phyloP scores from a whole-genome alignment of 2,329 filamentous ascomycete species.

The Camillea tinctor region DNA sequence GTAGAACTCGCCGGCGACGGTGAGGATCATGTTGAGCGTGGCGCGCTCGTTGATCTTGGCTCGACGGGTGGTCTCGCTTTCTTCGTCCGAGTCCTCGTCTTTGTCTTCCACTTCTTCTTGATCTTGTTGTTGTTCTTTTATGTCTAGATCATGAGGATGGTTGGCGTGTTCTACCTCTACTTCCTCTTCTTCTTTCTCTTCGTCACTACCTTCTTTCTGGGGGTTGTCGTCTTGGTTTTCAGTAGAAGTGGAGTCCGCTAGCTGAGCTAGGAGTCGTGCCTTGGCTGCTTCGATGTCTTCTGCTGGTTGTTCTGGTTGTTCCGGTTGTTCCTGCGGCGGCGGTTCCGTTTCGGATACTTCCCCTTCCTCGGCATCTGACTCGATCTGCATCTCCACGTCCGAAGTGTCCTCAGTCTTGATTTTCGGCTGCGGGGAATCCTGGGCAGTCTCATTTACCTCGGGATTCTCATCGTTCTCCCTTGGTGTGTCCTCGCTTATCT shows the following conservation, averaged over 20 bases:
- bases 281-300: conserved; percentile 49
- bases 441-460: conserved; percentile 22
- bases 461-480: conserved; percentile 35
- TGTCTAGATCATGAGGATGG: not conserved
- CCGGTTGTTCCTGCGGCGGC: conserved; percentile 12
- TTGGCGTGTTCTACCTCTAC: no score
- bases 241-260: conserved; percentile 26
- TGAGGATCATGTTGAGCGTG: conserved; percentile 91
- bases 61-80: conserved; percentile 26
- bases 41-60: conserved; percentile 55
- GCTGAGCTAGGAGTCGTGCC: conserved; percentile 45
- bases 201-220: not conserved
- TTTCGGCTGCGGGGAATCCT: conserved; percentile 42
- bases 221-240: not conserved
- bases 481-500: conserved; percentile 29
- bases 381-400: conserved; percentile 33
- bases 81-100: conserved; percentile 19
- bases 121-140: conserved; percentile 27
- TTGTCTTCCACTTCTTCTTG: conserved; percentile 20
- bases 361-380: conserved; percentile 37
- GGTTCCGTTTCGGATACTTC: conserved; percentile 35
- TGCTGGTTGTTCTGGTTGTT: conserved; percentile 24
- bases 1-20: conserved; percentile 82
- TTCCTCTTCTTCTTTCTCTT: not conserved
- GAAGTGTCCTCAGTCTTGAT: conserved; percentile 36